Conservation (phyloP, 164 flowering plant species). For the Chimonanthus salicifolius region DNA sequence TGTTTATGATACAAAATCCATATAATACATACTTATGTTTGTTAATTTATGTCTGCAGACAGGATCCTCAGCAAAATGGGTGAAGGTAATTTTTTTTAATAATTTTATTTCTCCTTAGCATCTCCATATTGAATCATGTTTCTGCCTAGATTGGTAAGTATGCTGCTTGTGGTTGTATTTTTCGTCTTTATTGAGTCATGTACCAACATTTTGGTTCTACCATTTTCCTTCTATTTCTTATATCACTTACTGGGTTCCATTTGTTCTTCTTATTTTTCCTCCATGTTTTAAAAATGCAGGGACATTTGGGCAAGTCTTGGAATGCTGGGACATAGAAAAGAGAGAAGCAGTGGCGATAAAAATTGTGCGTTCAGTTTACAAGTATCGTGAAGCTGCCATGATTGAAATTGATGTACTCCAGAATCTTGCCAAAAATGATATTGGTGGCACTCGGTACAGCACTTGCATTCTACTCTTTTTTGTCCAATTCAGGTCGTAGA, state of each 20-base stretch:
- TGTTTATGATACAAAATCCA: too few relatives aligned
- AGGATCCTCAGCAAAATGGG: slow-evolving; percentile 87
- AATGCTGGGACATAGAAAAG: slow-evolving; percentile 78
- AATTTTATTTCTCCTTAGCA: not conserved
- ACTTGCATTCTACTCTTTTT: slow-evolving; percentile 7
- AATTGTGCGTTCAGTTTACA: slow-evolving; percentile 71
- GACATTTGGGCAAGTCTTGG: slow-evolving; percentile 92
- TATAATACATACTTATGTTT: too few relatives aligned
- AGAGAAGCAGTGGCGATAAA: slow-evolving; percentile 84
- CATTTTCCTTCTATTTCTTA: not conserved
- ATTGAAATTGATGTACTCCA: slow-evolving; percentile 90
- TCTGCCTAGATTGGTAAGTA: not conserved
- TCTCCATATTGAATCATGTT: too few relatives aligned
- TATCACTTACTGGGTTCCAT: not conserved
- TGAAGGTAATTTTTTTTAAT: slow-evolving; percentile 57
- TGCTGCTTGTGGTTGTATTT: not conserved
- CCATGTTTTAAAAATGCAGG: slow-evolving; percentile 32
- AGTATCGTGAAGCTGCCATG: slow-evolving; percentile 97
- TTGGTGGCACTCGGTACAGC: slow-evolving; percentile 68
- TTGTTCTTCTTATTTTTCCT: slow-evolving; percentile 1
- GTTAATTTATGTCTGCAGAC: slow-evolving; percentile 43
- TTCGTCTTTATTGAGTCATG: not conserved
- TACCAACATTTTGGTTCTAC: not conserved
- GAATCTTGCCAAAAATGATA: slow-evolving; percentile 68
- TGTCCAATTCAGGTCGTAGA: slow-evolving; percentile 11